Evolutionary conservation across 495 filamentous ascomycete genomes (phyloP).

Genomic region (Pyrenula aspistea): DNA sequence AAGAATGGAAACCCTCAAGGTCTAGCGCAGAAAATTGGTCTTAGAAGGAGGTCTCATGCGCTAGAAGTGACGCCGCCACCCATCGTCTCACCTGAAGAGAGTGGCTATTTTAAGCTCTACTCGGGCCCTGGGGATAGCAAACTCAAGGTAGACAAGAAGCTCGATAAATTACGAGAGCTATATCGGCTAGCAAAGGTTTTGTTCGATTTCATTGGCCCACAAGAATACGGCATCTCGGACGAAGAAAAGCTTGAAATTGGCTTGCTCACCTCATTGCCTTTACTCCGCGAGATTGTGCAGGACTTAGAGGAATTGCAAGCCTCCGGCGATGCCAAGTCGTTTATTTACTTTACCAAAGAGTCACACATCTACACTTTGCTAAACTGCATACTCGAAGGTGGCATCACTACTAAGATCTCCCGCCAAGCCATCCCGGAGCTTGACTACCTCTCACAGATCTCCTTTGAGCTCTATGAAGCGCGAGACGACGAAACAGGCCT

Average conservation of each 20-base stretch:
- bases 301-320: slow-evolving; percentile 98
- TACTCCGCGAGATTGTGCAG: slow-evolving; percentile 89
- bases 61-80: slow-evolving; percentile 30
- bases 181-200: slow-evolving; percentile 88
- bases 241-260: slow-evolving; percentile 96
- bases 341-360: slow-evolving; percentile 99
- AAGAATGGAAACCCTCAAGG: slow-evolving; percentile 24
- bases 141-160: slow-evolving; percentile 69
- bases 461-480: slow-evolving; percentile 93
- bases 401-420: slow-evolving; percentile 84
- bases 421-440: slow-evolving; percentile 89
- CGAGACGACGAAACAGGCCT: slow-evolving; percentile 60
- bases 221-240: slow-evolving; percentile 93
- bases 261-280: slow-evolving; percentile 78
- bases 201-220: slow-evolving; percentile 96
- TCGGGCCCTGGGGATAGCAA: slow-evolving; percentile 66
- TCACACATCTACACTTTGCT: slow-evolving; percentile 96
- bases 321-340: slow-evolving; percentile 80
- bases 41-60: slow-evolving; percentile 28
- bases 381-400: slow-evolving; percentile 95
- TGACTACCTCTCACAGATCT: slow-evolving; percentile 95
- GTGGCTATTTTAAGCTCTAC: slow-evolving; percentile 79
- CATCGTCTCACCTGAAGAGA: slow-evolving; percentile 26
- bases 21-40: slow-evolving; percentile 36
- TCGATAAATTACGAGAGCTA: slow-evolving; percentile 80